Percentiles rank a stretch among this genome's conserved stretches.
Evolutionary conservation across 768 basidiomycete species (phyloP).

Genomic region (Pholiota microspora): DNA sequence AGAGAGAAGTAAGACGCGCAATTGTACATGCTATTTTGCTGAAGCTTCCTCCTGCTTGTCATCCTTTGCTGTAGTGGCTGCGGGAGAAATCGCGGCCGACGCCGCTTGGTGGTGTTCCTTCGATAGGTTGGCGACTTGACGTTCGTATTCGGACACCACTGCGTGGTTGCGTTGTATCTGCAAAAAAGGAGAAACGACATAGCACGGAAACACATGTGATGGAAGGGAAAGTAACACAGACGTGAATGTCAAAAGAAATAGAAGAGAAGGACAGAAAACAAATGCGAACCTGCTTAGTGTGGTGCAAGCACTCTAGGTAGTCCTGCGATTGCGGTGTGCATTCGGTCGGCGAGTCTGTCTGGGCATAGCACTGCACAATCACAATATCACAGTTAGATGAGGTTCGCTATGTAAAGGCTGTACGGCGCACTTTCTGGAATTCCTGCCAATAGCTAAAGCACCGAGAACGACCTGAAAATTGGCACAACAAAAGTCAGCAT

Average conservation of each 20-base stretch:
- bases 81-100: slow-evolving; percentile 50
- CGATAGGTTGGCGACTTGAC: slow-evolving; percentile 61
- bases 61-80: background rate
- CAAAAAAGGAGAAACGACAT: background rate
- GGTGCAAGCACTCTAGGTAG: slow-evolving; percentile 91
- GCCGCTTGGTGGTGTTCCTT: slow-evolving; percentile 58
- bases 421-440: slow-evolving; percentile 59
- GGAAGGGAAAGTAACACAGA: background rate
- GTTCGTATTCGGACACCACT: slow-evolving; percentile 70
- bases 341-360: slow-evolving; percentile 68
- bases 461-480: slow-evolving; percentile 64
- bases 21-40: background rate
- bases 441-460: slow-evolving; percentile 95
- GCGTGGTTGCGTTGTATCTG: slow-evolving; percentile 57
- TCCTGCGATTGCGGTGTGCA: slow-evolving; percentile 77
- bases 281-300: slow-evolving; percentile 75
- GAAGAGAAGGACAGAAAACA: background rate
- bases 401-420: background rate
- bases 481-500: slow-evolving; percentile 1
- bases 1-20: background rate
- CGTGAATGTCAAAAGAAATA: background rate
- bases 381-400: background rate
- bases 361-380: slow-evolving; percentile 72
- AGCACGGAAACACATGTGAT: background rate
- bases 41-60: background rate